Percentiles rank a stretch among this genome's conserved stretches.
Conservation (phyloP, 2,329 filamentous ascomycete species). For the Lachnellula cervina region DNA sequence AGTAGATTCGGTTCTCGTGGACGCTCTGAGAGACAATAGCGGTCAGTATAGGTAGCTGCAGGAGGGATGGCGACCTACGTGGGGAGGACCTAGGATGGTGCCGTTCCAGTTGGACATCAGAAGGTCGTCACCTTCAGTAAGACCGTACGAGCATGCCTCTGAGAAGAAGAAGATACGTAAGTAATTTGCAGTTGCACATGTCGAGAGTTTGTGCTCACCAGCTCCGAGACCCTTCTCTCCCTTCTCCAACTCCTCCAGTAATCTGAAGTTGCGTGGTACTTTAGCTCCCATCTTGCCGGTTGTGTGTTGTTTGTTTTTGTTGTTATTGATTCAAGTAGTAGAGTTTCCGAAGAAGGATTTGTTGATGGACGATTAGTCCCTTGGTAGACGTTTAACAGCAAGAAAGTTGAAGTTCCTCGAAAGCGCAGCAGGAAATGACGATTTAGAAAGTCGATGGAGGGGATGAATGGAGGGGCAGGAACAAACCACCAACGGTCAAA, state of each 20-base stretch:
- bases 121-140: slow-evolving; percentile 89
- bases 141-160: slow-evolving; percentile 97
- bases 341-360: neutral
- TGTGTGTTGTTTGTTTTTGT: neutral
- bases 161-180: slow-evolving; percentile 15
- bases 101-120: slow-evolving; percentile 99
- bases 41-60: neutral
- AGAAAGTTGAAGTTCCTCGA: too few relatives aligned
- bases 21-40: slow-evolving; percentile 57
- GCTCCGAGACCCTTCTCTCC: slow-evolving; percentile 96
- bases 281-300: slow-evolving; percentile 50
- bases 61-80: slow-evolving; percentile 56
- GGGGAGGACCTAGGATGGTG: slow-evolving; percentile 92
- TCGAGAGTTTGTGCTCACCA: slow-evolving; percentile 46
- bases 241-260: slow-evolving; percentile 97
- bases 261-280: slow-evolving; percentile 90
- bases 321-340: neutral
- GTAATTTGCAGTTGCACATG: neutral
- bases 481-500: neutral
- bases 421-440: too few relatives aligned
- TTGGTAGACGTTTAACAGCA: too few relatives aligned
- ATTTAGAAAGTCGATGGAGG: slow-evolving; percentile 1
- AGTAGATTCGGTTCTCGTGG: slow-evolving; percentile 99
- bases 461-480: slow-evolving; percentile 5
- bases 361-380: too few relatives aligned